Conservation (phyloP, 176 grass and related monocot genomes). For the Ananas comosus region DNA sequence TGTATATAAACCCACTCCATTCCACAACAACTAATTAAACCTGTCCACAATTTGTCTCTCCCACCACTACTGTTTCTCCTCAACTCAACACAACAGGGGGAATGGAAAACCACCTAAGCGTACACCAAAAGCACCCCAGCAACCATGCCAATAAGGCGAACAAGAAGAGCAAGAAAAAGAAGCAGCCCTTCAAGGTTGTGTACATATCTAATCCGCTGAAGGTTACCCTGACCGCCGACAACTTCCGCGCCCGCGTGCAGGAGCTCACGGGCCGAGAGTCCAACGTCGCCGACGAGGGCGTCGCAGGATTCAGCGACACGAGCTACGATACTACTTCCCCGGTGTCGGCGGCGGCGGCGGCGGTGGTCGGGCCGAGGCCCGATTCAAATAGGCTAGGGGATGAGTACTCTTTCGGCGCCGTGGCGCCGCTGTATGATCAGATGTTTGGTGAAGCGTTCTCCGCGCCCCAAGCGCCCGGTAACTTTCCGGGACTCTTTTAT, state of each 20-base stretch:
- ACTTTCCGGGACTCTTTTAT: too few relatives aligned
- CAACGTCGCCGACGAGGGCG: neutral
- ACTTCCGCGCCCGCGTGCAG: slow-evolving; percentile 27
- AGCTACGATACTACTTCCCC: neutral
- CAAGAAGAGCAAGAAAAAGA: slow-evolving; percentile 8
- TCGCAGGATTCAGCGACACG: neutral
- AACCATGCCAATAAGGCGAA: neutral
- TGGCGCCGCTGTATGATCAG: too few relatives aligned
- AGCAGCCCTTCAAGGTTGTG: slow-evolving; percentile 28
- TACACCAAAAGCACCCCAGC: slow-evolving; percentile 20
- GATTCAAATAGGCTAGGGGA: too few relatives aligned
- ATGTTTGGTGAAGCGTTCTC: too few relatives aligned
- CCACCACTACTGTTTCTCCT: neutral
- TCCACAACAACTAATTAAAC: neutral
- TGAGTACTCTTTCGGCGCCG: too few relatives aligned
- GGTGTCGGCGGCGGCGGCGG: too few relatives aligned
- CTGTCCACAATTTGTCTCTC: neutral
- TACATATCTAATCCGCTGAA: slow-evolving; percentile 33
- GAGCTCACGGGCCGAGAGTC: slow-evolving; percentile 27
- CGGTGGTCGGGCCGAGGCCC: too few relatives aligned
- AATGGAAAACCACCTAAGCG: slow-evolving; percentile 26
- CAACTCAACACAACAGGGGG: too few relatives aligned
- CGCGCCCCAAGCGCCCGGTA: too few relatives aligned
- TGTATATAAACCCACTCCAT: neutral
- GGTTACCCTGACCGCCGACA: slow-evolving; percentile 16